Evolutionary conservation across 169 alveolate genomes (phyloP).

Genomic region (Eimeria sp.): DNA sequence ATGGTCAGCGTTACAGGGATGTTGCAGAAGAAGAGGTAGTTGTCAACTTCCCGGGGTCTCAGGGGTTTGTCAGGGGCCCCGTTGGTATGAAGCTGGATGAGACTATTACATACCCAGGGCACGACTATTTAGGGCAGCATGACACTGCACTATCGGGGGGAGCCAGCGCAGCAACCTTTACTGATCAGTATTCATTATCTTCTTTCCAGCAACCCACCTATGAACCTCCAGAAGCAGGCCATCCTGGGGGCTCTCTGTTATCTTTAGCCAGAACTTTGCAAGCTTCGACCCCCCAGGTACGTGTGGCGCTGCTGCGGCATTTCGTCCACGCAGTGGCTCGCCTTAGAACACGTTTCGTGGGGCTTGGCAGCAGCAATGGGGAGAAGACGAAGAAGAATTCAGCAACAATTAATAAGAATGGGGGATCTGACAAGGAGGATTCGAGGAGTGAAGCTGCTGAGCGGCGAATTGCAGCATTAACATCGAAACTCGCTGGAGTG

Average conservation of each 20-base stretch:
- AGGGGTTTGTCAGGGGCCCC: too few relatives aligned
- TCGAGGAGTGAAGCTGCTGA: neutral
- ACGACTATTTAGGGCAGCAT: neutral
- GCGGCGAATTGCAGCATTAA: neutral
- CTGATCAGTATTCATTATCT: neutral
- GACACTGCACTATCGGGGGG: neutral
- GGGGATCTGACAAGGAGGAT: neutral
- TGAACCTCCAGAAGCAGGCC: neutral
- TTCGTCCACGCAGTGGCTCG: neutral
- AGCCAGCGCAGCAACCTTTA: neutral
- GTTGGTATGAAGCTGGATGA: neutral
- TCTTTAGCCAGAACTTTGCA: neutral
- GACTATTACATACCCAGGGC: neutral
- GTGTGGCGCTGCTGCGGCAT: constrained; percentile 15
- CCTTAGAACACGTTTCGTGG: neutral
- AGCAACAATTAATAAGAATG: neutral
- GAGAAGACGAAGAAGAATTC: too few relatives aligned
- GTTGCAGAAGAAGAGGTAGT: neutral
- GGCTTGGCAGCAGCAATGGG: neutral
- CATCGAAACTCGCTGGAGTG: neutral
- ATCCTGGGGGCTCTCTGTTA: constrained; percentile 4
- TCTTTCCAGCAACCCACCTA: neutral
- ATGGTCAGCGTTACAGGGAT: neutral
- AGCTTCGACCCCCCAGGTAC: neutral
- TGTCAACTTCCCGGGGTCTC: neutral